Evolutionary conservation across 2,329 filamentous ascomycete genomes (phyloP).

Genomic region (Dryadomyces quercivorus): DNA sequence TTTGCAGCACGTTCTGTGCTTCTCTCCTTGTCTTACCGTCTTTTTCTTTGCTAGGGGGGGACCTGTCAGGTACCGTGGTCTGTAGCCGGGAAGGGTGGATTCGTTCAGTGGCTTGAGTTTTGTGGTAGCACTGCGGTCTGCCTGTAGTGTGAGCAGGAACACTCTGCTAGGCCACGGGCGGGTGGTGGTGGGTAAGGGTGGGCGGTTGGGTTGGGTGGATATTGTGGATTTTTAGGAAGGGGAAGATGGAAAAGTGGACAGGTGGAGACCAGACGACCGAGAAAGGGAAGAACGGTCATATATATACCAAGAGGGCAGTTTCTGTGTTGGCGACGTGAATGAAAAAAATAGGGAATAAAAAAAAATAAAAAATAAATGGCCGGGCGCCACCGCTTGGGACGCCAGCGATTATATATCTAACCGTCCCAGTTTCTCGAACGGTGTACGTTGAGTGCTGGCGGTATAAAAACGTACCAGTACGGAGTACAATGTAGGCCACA

Average conservation of each 20-base stretch:
- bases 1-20: not conserved
- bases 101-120: constrained; percentile 8
- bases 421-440: not conserved
- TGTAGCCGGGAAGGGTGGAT: constrained; percentile 12
- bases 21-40: constrained; percentile 5
- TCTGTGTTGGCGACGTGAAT: not conserved
- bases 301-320: constrained; percentile 5
- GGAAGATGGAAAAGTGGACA: constrained; percentile 10
- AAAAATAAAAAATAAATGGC: not conserved
- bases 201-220: constrained; percentile 5
- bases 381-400: not conserved
- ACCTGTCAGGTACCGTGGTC: constrained; percentile 14
- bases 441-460: not conserved
- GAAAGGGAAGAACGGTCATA: constrained; percentile 7
- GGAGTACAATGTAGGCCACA: not conserved
- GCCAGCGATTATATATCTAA: not conserved
- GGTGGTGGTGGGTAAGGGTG: constrained; percentile 8
- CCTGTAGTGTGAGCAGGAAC: constrained; percentile 6
- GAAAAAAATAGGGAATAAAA: not conserved
- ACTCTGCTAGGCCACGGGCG: not conserved
- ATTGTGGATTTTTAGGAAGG: constrained; percentile 1
- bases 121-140: constrained; percentile 9
- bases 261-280: constrained; percentile 7
- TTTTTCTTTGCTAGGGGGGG: constrained; percentile 4
- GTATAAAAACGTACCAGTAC: constrained; percentile 4